Base-by-base conservation (phyloP, 2,329 filamentous ascomycete genomes). In the Huntiella moniliformis region DNA sequence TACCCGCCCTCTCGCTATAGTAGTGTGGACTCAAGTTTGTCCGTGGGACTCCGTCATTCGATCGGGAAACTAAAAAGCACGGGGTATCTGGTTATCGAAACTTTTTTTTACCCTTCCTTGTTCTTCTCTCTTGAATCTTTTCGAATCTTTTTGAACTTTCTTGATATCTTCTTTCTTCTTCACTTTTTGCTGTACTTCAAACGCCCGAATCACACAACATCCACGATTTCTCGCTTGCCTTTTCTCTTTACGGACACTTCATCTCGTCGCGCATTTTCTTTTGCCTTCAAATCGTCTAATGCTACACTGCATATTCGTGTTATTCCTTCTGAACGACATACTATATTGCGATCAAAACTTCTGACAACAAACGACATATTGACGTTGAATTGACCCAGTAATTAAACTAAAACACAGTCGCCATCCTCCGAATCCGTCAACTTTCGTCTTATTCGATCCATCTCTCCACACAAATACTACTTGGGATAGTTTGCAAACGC, bases 301-400 rank as follows among this genome's bases (percentile, higher is more conserved):
- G 33, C 42, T 44, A 44, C 42, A 44, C 42, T 44, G 42, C 42
- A 44, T 44, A 44, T 22, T 18, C 34, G 36, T 44, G 42, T 37
- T 28, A 16, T 28, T 37, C 22, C 22, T 28, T 28, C 22, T 28
- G 6, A 28, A 28, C 22, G 22, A 28, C 22, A 28, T 28, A 28
- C 22, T 28, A 28, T 28, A 28, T 28, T 28, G 7, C 22, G 22
- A 28, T 28, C 22, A 28, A 28, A 28, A 28, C 22, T 8, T 28
- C 22, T 8, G 22, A 28, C 22, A 8, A 28, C 22, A 28, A 28
- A 28, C 22, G 22, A 28, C 22, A 28, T 7, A 28, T 8, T 28
- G 22, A 28, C 22, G 6, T 28, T 28, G 22, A 28, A 28, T 28
- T 8, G 22, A 28, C 22, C 22, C 22, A 28, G 22, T 28, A 28